Conservation (phyloP, 495 filamentous ascomycete genomes). For the Sordaria brevicollis region DNA sequence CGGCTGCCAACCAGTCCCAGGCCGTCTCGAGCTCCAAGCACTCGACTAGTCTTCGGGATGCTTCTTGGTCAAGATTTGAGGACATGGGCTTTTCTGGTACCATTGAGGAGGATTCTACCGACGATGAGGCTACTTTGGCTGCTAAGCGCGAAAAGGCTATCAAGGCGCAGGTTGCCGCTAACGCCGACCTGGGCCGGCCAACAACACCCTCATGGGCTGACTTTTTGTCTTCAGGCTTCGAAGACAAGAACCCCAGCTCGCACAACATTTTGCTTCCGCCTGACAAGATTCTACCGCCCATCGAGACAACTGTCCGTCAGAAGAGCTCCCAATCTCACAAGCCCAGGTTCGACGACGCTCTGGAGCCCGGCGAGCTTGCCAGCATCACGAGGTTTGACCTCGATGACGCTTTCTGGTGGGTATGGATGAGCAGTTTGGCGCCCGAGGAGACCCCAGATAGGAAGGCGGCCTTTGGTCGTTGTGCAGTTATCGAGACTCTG, state of each 20-base stretch:
- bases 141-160: slow-evolving; percentile 9
- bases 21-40: slow-evolving; percentile 52
- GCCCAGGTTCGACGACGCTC: slow-evolving; percentile 49
- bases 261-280: slow-evolving; percentile 67
- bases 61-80: slow-evolving; percentile 93
- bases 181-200: slow-evolving; percentile 59
- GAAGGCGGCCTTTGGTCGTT: slow-evolving; percentile 90
- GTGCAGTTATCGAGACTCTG: slow-evolving; percentile 79
- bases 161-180: slow-evolving; percentile 33
- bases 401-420: slow-evolving; percentile 99
- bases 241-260: slow-evolving; percentile 51
- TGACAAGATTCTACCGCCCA: slow-evolving; percentile 83
- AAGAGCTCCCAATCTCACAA: slow-evolving; percentile 84
- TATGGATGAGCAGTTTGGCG: slow-evolving; percentile 95
- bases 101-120: slow-evolving; percentile 58
- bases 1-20: slow-evolving; percentile 75
- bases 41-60: slow-evolving; percentile 63
- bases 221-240: slow-evolving; percentile 88
- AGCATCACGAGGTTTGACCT: slow-evolving; percentile 79
- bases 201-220: slow-evolving; percentile 98
- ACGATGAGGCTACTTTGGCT: slow-evolving; percentile 41
- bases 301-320: slow-evolving; percentile 58
- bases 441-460: slow-evolving; percentile 69
- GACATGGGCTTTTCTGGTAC: slow-evolving; percentile 82
- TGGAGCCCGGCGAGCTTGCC: slow-evolving; percentile 89